Evolutionary conservation across 345 rosid genomes (phyloP).

Genomic region (Citropsis articulata): DNA sequence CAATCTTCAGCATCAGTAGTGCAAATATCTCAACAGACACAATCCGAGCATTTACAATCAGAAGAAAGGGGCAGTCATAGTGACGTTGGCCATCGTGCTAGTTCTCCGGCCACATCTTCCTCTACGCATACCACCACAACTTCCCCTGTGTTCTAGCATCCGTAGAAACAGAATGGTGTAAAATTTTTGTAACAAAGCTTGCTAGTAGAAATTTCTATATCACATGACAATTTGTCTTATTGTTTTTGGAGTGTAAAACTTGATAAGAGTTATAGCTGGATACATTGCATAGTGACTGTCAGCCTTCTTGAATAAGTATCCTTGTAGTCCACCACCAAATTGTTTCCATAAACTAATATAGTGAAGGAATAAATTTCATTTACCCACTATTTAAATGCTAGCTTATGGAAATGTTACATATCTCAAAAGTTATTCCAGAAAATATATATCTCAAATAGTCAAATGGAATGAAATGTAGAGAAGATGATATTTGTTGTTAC

Average conservation of each 20-base stretch:
- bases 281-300: slow-evolving; percentile 6
- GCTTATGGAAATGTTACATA: too few relatives aligned
- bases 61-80: slow-evolving; percentile 47
- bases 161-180: slow-evolving; percentile 15
- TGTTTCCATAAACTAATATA: slow-evolving; percentile 8
- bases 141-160: slow-evolving; percentile 35
- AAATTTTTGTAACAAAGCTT: slow-evolving; percentile 36
- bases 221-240: neutral
- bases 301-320: slow-evolving; percentile 20
- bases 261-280: neutral
- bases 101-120: slow-evolving; percentile 66
- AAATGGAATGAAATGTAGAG: too few relatives aligned
- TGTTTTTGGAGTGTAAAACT: slow-evolving; percentile 9
- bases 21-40: slow-evolving; percentile 18
- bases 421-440: too few relatives aligned
- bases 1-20: slow-evolving; percentile 2
- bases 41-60: slow-evolving; percentile 33
- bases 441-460: too few relatives aligned
- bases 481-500: too few relatives aligned
- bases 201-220: slow-evolving; percentile 5
- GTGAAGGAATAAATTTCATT: neutral
- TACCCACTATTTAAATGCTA: neutral
- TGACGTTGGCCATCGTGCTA: slow-evolving; percentile 37
- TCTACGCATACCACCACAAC: slow-evolving; percentile 60
- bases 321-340: neutral